phyloP scores from a whole-genome alignment of 2,329 filamentous ascomycete genomes.

The Stachybotrys echinatus region DNA sequence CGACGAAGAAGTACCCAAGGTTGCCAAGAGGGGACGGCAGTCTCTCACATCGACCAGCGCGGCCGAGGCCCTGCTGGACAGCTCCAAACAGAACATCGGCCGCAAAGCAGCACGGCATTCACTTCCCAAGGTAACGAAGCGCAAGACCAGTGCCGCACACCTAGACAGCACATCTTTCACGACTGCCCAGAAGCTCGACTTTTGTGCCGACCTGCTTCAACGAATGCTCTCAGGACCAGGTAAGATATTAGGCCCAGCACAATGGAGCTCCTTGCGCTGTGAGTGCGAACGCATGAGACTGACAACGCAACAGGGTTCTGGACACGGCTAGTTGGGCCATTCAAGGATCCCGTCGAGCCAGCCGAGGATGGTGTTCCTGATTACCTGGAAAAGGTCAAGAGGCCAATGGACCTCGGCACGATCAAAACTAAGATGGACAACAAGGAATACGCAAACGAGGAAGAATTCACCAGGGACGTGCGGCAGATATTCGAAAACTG shows the following conservation, averaged over 20 bases:
- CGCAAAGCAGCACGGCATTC: constrained; percentile 21
- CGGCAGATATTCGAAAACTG: constrained; percentile 60
- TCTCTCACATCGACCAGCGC: constrained; percentile 15
- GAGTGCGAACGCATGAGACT: neutral
- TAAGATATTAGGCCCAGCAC: constrained; percentile 21
- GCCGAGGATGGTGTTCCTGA: constrained; percentile 52
- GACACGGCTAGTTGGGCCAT: constrained; percentile 60
- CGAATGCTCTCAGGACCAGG: constrained; percentile 59
- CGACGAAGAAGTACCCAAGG: constrained; percentile 29
- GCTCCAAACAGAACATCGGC: constrained; percentile 16
- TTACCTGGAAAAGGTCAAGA: constrained; percentile 55
- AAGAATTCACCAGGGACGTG: constrained; percentile 52
- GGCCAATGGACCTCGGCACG: constrained; percentile 56
- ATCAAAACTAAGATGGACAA: constrained; percentile 57
- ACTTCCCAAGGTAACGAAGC: constrained; percentile 28
- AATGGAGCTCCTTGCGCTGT: neutral
- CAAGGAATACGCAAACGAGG: constrained; percentile 43
- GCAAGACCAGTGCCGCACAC: constrained; percentile 24
- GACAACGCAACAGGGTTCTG: constrained; percentile 45
- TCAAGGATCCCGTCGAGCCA: constrained; percentile 55
- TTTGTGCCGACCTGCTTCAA: constrained; percentile 51
- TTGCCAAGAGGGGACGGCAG: constrained; percentile 37
- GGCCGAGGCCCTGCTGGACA: constrained; percentile 7
- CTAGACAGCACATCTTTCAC: constrained; percentile 26
- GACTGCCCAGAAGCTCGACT: constrained; percentile 44